These are phyloP conservation scores for Boechera retrofracta DNA, from an alignment of 345 rosid species.

Conservation along the genomic window DNA sequence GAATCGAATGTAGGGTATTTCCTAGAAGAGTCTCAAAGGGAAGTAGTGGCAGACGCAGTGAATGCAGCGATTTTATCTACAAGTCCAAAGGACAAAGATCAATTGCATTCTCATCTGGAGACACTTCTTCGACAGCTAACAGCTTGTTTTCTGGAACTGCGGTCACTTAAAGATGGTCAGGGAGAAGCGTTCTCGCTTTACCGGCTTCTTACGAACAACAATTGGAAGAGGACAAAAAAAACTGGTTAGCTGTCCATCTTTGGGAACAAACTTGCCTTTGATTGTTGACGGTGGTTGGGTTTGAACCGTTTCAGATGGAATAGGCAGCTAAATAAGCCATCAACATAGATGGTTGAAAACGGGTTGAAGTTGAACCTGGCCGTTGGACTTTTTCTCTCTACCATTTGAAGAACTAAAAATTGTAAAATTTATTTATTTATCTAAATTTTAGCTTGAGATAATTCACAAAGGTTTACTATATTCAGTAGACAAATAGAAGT, in stretches of 20 bases:
- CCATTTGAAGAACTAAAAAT: neutral
- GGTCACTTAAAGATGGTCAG: constrained; percentile 67
- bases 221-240: constrained; percentile 41
- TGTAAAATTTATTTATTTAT: neutral
- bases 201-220: constrained; percentile 48
- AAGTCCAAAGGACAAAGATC: constrained; percentile 59
- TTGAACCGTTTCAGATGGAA: neutral
- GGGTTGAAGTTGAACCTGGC: neutral
- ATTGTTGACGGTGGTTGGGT: neutral
- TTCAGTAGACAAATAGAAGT: neutral
- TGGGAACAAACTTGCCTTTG: neutral
- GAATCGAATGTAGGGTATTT: constrained; percentile 74
- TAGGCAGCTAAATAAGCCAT: neutral
- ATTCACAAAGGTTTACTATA: neutral
- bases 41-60: constrained; percentile 82
- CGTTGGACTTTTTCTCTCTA: neutral
- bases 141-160: constrained; percentile 69
- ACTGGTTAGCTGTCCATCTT: constrained; percentile 2
- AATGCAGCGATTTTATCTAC: constrained; percentile 75
- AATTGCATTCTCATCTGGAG: constrained; percentile 63
- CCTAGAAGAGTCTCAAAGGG: constrained; percentile 72
- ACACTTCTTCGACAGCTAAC: constrained; percentile 75
- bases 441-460: neutral
- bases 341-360: neutral
- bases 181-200: constrained; percentile 77